Base-by-base conservation (phyloP, 495 filamentous ascomycete genomes). In the Penicillium maclennaniae region DNA sequence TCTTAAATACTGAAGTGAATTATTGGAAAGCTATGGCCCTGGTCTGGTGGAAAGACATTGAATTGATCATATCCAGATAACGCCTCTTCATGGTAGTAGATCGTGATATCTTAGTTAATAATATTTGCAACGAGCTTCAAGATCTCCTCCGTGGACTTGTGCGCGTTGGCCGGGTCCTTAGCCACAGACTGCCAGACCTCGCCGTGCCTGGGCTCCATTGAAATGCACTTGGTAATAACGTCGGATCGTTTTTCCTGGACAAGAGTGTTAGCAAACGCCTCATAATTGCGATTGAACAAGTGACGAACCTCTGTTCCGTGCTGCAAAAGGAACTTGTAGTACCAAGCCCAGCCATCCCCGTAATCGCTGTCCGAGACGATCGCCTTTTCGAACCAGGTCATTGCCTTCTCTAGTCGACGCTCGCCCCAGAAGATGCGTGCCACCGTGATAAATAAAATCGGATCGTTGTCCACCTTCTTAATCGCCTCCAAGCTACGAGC, bases 301-400 rank as follows among this genome's bases (percentile, higher is more conserved):
- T 38, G 56, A 65, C 72, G 51, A 56, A 79, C 77, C 60, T 85
- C 87, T 23, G 88, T 95, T 6, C 95, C 95, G 74, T 98, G 90
- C 78, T 93, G 86, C 55, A 80, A 52, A 59, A 97, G 65, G 63
- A 97, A 98, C 70, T 92, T 95, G 69, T 87, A 93, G 61, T 96
- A 98, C 92, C 92, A 98, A 37, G 90, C 93, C 93, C 93, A 98
- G 6, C 86, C 90, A 73, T 98, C 93, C 28, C 95, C 93, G 27
- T 84, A 68, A 66, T 97, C 92, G 23, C 83, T 79, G 61, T 97
- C 89, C 12, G 91, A 76, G 48, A 95, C 70, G 47, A 96, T 84
- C 5, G 93, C 93, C 72, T 96, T 93, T 75, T 95, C 88, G 63
- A 98, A 97, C 93, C 93, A 98, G 49, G 83, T 92, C 71, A 87